Base-by-base conservation (phyloP, 2,329 filamentous ascomycete species). In the Diaporthe eres region DNA sequence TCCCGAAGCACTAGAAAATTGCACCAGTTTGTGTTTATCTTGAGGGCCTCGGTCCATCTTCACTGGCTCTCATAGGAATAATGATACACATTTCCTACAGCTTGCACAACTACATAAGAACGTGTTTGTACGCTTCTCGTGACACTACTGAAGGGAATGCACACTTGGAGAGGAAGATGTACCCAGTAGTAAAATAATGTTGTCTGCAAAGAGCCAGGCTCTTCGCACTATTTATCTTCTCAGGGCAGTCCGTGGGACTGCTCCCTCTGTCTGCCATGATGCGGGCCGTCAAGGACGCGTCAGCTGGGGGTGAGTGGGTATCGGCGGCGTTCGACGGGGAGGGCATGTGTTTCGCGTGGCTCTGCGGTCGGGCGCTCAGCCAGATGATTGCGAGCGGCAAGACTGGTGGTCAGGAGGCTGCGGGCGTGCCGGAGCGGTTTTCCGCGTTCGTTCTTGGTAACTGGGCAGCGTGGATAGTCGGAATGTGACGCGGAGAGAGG, bases 291-390 rank as follows among this genome's bases (percentile, higher is more conserved):
- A 39, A 9, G 6, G 28, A 68, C 1, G 47, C 28, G 2, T 51
- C 19, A 19, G 28, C 28, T n/a, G 44, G 44, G 19, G 63, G 28
- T 15, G 60, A 65, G 25, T 65, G 60, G 60, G 39, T 47, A 17
- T 65, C 60, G 60, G 60, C 39, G 15, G 60, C 60, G 39, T 65
- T 65, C 25, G 39, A 65, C 9, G 60, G 60, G 25, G 60, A 65
- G 39, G 60, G 60, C 4, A 65, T 65, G 60, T 67, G 44, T 13
- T 51, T 67, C 28, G 44, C 63, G n/a, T 37, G 63, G 63, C 44
- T 67, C 2, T 49, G 44, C 8, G 44, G 63, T 3, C 19, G 63
- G 28, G 22, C 44, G 19, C 63, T 39, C 19, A 68, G 44, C 31
- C 28, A 37, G 63, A 51, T 68, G 63, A 68, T 51, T 0, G 12